Base-by-base conservation (phyloP, 192 early-diverging fungal species). In the Rhizoclosmatium sp. region DNA sequence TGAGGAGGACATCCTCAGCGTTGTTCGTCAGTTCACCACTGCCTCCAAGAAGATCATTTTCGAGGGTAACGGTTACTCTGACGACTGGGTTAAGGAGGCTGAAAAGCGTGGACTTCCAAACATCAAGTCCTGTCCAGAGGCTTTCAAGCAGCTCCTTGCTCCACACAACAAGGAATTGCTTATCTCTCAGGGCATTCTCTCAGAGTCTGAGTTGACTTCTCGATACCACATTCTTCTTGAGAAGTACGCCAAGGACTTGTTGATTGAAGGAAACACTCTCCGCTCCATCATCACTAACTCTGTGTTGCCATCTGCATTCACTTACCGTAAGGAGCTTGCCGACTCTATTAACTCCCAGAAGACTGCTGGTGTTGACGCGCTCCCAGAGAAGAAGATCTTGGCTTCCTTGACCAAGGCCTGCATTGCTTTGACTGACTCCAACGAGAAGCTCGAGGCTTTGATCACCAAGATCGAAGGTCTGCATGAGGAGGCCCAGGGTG, bases 51-150 rank as follows among this genome's bases (percentile, higher is more conserved):
- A 83, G 79, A 89, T 99, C 79, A 92, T 96, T 82, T 99, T 99
- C 82, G 98, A 99, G 86, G 96, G 94, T 80, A 96, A 99, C 90
- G 94, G 94, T 86, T 99, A 99, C 91, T 95, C 96, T 59, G 93
- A 94, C 56, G 94, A 92, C 65, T 99, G 98, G 98, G 90, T 92
- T 44, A 79, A 86, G 31, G 98, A 98, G 89, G 98, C 98, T 47
- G 94, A 90, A 81, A 92, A 89, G 82, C 95, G 98, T 82, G 97
- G 98, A 2, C 87, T 99, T 78, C 95, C 96, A 86, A 99, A 98
- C 91, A 98, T 99, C 88, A 90, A 87, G 82, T 89, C 92, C 46
- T 92, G 92, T 81, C 94, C 95, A 60, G 95, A 92, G 80, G 98
- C 98, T 59, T 98, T 96, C 89, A 83, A 87, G 66, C 91, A 94